Evolutionary conservation across 2,329 filamentous ascomycete species (phyloP).

Genomic region (Pestalotiopsis sp.): DNA sequence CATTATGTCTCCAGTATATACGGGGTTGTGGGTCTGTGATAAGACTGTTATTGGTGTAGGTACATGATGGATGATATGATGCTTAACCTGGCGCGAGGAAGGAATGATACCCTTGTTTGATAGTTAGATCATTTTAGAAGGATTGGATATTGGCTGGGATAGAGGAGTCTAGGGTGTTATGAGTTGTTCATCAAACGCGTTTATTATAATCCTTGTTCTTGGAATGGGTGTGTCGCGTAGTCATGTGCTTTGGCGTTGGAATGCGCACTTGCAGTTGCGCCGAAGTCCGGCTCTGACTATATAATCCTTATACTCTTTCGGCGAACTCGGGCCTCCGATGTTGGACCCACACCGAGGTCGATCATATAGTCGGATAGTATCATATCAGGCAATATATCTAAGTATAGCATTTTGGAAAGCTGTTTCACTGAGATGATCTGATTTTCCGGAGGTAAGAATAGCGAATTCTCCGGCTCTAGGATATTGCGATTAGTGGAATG

Average conservation of each 20-base stretch:
- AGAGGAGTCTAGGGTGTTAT: background rate
- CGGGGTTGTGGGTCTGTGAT: background rate
- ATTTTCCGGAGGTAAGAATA: background rate
- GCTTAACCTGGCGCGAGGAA: slow-evolving; percentile 2
- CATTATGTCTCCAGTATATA: background rate
- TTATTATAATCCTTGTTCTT: background rate
- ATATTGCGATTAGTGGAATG: background rate
- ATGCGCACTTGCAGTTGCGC: background rate
- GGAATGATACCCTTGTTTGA: slow-evolving; percentile 11
- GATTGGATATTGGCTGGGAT: background rate
- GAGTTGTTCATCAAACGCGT: background rate
- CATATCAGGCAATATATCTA: background rate
- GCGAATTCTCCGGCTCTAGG: background rate
- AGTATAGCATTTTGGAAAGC: background rate
- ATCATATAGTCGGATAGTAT: background rate
- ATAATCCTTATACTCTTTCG: background rate
- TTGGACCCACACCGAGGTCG: background rate
- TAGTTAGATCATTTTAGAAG: background rate
- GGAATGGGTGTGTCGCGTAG: background rate
- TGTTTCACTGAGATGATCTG: background rate
- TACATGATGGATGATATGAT: background rate
- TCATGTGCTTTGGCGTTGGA: background rate
- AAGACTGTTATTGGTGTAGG: background rate
- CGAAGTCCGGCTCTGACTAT: background rate
- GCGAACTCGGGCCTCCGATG: background rate